phyloP scores from a whole-genome alignment of 2,329 filamentous ascomycete genomes.

The Ilyonectria destructans region DNA sequence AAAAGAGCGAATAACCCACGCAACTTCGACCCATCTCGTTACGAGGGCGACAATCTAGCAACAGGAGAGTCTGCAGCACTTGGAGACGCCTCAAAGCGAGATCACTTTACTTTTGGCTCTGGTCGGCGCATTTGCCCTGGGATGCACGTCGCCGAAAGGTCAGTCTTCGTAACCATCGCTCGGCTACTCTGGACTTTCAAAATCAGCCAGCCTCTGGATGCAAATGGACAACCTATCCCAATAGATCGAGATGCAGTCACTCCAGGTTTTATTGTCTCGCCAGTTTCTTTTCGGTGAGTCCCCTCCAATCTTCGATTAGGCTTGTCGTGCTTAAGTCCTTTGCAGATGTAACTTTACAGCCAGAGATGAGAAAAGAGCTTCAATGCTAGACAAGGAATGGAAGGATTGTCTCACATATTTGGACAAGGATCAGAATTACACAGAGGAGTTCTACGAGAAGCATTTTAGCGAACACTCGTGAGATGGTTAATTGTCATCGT shows the following conservation, averaged over 20 bases:
- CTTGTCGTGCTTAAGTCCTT: not conserved
- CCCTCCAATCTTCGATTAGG: not conserved
- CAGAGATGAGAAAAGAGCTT: slow-evolving; percentile 8
- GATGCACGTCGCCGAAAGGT: slow-evolving; percentile 5
- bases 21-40: slow-evolving; percentile 14
- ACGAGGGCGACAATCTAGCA: slow-evolving; percentile 8
- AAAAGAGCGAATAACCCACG: not conserved
- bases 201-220: not conserved
- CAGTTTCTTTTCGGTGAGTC: slow-evolving; percentile 14
- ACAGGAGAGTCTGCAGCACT: slow-evolving; percentile 16
- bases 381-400: slow-evolving; percentile 4
- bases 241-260: slow-evolving; percentile 19
- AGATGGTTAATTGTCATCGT: no score
- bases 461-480: not conserved
- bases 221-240: not conserved
- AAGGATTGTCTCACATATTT: not conserved
- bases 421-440: slow-evolving; percentile 9
- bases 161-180: slow-evolving; percentile 13
- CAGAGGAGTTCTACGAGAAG: slow-evolving; percentile 1
- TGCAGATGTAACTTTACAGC: slow-evolving; percentile 12
- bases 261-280: slow-evolving; percentile 13
- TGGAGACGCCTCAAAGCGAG: slow-evolving; percentile 10
- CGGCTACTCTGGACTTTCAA: slow-evolving; percentile 18
- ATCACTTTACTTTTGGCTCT: slow-evolving; percentile 17
- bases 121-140: slow-evolving; percentile 23